A percentile compares a stretch with the other conserved stretches of the same genome.
Evolutionary conservation across 768 basidiomycete genomes (phyloP).

Genomic region (Guyanaporus albipodus): DNA sequence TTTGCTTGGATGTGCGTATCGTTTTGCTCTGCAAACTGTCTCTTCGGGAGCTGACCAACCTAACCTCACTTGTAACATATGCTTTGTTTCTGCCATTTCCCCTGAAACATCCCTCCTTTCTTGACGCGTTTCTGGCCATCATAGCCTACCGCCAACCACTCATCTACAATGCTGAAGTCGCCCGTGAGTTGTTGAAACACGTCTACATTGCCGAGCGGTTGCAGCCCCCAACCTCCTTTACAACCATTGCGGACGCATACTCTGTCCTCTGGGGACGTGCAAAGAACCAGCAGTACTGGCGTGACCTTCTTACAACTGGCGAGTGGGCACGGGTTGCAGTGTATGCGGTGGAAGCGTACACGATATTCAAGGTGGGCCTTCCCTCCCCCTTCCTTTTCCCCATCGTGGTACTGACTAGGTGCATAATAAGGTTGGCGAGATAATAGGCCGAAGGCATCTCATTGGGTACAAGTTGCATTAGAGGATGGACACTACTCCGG

Average conservation of each 20-base stretch:
- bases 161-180: slow-evolving; percentile 73
- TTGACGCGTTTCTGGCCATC: background rate
- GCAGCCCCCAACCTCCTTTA: slow-evolving; percentile 57
- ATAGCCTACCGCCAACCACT: slow-evolving; percentile 75
- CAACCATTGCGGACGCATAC: slow-evolving; percentile 56
- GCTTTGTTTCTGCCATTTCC: background rate
- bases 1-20: slow-evolving; percentile 50
- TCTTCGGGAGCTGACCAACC: slow-evolving; percentile 1
- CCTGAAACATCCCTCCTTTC: background rate
- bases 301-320: slow-evolving; percentile 54
- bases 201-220: slow-evolving; percentile 64
- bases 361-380: slow-evolving; percentile 75
- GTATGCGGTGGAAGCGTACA: slow-evolving; percentile 84
- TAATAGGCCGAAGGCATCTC: slow-evolving; percentile 73
- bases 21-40: background rate
- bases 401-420: background rate
- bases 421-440: slow-evolving; percentile 71
- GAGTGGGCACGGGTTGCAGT: slow-evolving; percentile 65
- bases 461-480: slow-evolving; percentile 74
- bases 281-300: slow-evolving; percentile 56
- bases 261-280: slow-evolving; percentile 61
- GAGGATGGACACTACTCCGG: slow-evolving; percentile 13
- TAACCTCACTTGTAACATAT: no score
- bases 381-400: background rate
- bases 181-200: slow-evolving; percentile 71